These are phyloP conservation scores for Marasmius oreades DNA, from an alignment of 1,284 basidiomycete species.

Conservation along the genomic window DNA sequence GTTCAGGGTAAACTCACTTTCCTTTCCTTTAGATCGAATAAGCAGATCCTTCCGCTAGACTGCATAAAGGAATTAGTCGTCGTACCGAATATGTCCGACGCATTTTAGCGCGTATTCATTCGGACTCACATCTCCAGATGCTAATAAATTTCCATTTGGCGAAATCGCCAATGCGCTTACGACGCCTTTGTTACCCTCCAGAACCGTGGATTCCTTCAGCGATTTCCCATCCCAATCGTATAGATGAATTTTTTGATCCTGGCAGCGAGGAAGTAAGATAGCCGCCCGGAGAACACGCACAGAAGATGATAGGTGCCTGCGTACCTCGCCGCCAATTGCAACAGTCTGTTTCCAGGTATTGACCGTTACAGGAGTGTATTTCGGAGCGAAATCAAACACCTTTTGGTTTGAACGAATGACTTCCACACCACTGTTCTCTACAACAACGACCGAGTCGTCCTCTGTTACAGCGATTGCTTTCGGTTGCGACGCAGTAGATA, in stretches of 20 bases:
- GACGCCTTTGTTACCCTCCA: conserved; percentile 70
- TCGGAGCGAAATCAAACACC: conserved; percentile 50
- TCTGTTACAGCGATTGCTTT: conserved; percentile 58
- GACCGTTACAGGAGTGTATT: conserved; percentile 56
- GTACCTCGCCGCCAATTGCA: conserved; percentile 75
- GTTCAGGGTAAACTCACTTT: conserved; percentile 37
- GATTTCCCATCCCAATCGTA: conserved; percentile 67
- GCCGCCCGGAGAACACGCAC: background rate
- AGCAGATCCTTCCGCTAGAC: conserved; percentile 76
- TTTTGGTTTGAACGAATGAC: conserved; percentile 66
- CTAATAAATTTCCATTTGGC: conserved; percentile 71
- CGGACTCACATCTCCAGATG: conserved; percentile 71
- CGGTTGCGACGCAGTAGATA: conserved; percentile 64
- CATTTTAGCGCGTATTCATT: conserved; percentile 5
- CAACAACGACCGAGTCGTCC: conserved; percentile 73
- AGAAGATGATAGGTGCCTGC: conserved; percentile 19
- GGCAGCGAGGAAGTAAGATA: background rate
- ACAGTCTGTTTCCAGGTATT: conserved; percentile 51
- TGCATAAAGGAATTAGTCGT: conserved; percentile 25
- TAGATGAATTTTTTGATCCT: conserved; percentile 77
- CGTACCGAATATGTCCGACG: background rate
- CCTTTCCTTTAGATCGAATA: conserved; percentile 70
- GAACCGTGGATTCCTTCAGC: conserved; percentile 49
- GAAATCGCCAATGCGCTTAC: conserved; percentile 83
- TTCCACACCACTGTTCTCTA: conserved; percentile 65